A percentile compares a stretch with the other conserved stretches of the same genome.
Evolutionary conservation across 345 rosid species (phyloP).

Genomic region (Alliaria petiolata): DNA sequence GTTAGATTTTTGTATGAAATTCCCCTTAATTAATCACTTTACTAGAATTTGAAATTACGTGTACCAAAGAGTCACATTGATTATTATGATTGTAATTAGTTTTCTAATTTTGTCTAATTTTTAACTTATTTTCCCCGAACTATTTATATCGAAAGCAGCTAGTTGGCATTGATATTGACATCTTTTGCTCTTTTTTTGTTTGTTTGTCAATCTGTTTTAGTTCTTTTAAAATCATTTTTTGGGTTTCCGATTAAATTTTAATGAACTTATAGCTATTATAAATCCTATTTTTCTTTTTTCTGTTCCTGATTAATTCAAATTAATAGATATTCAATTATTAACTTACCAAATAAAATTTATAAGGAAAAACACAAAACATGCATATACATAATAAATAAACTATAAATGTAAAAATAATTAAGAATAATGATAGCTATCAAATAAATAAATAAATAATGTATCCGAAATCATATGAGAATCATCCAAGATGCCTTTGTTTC

Average conservation of each 20-base stretch:
- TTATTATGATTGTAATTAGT: neutral
- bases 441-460: neutral
- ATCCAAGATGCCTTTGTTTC: no score
- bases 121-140: conserved; percentile 6
- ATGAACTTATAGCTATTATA: neutral
- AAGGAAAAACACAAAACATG: no score
- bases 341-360: no score
- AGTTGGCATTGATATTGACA: conserved; percentile 35
- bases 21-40: neutral
- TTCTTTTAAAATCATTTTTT: neutral
- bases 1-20: conserved; percentile 21
- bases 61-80: conserved; percentile 5
- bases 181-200: neutral
- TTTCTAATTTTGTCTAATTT: conserved; percentile 29
- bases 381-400: no score
- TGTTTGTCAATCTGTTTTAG: no score
- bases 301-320: no score
- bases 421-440: no score
- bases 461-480: no score
- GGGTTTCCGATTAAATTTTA: neutral
- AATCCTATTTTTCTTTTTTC: no score
- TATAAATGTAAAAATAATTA: no score
- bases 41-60: conserved; percentile 12
- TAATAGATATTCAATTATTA: no score
- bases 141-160: conserved; percentile 19